These are phyloP conservation scores for Colletotrichum higginsianum DNA, from an alignment of 2,329 filamentous ascomycete species.

Conservation along the genomic window DNA sequence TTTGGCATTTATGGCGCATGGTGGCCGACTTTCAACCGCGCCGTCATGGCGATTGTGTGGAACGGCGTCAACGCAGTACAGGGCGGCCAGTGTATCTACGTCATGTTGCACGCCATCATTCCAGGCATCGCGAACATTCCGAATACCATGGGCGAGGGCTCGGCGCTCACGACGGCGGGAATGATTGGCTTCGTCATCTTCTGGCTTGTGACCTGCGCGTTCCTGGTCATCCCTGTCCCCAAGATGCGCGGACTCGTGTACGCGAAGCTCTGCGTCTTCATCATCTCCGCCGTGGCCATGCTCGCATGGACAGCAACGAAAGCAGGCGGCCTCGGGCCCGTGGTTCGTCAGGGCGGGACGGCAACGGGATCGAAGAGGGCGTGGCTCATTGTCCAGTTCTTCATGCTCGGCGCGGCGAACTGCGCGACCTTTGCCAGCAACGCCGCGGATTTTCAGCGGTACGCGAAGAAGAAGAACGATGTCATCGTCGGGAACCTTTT, in stretches of 20 bases:
- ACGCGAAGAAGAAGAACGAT: constrained; percentile 57
- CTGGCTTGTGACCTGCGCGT: constrained; percentile 57
- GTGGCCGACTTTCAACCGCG: constrained; percentile 61
- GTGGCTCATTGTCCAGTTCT: constrained; percentile 56
- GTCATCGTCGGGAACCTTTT: constrained; percentile 57
- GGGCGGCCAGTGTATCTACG: constrained; percentile 51
- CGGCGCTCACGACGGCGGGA: constrained; percentile 55
- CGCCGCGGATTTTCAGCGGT: constrained; percentile 60
- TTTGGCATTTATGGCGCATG: constrained; percentile 61
- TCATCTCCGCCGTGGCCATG: constrained; percentile 56
- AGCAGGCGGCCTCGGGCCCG: constrained; percentile 76
- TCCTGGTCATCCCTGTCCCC: constrained; percentile 53
- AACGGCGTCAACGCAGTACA: constrained; percentile 58
- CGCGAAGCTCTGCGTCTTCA: constrained; percentile 53
- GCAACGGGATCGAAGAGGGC: constrained; percentile 59
- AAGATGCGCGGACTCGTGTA: constrained; percentile 43
- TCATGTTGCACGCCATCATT: constrained; percentile 58
- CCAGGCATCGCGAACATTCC: constrained; percentile 56
- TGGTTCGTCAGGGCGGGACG: constrained; percentile 76
- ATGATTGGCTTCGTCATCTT: constrained; percentile 60
- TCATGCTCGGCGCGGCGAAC: constrained; percentile 54
- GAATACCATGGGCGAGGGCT: constrained; percentile 57
- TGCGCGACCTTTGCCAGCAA: constrained; percentile 57
- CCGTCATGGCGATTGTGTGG: constrained; percentile 62
- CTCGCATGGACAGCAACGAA: constrained; percentile 75